phyloP scores from a whole-genome alignment of 306 rosid genomes.

The Prunus kanzakura region DNA sequence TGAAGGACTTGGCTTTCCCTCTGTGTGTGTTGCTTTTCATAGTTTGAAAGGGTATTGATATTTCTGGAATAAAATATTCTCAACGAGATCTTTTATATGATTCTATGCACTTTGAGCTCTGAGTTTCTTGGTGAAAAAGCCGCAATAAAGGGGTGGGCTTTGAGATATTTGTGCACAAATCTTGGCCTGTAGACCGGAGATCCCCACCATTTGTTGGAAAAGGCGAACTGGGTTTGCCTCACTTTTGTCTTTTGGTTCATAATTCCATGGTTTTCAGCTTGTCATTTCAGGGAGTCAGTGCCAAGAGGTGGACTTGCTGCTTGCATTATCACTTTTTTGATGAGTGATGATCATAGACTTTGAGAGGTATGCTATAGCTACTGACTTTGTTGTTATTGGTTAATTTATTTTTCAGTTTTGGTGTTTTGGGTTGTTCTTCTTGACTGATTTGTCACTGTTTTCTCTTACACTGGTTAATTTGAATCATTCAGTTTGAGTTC shows the following conservation, averaged over 20 bases:
- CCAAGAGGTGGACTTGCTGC: conserved; percentile 49
- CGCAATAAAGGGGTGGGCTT: conserved; percentile 4
- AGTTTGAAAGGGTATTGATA: not conserved
- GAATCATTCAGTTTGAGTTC: conserved; percentile 22
- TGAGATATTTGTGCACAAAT: conserved; percentile 32
- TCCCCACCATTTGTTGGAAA: conserved; percentile 45
- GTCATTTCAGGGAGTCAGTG: conserved; percentile 36
- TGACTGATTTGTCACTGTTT: not conserved
- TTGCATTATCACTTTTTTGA: conserved; percentile 42
- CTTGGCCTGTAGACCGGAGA: conserved; percentile 44
- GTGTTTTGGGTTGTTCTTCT: not conserved
- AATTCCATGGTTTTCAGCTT: conserved; percentile 37
- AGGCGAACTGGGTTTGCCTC: conserved; percentile 38
- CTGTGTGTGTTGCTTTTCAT: conserved; percentile 7
- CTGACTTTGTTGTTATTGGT: not conserved
- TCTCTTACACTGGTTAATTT: not conserved
- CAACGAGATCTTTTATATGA: conserved; percentile 25
- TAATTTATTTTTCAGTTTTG: not conserved
- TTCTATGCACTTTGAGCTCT: conserved; percentile 27
- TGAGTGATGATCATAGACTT: conserved; percentile 33
- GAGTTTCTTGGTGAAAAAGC: conserved; percentile 15
- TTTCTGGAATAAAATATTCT: conserved; percentile 9
- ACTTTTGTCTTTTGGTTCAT: conserved; percentile 33
- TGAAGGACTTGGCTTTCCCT: not conserved
- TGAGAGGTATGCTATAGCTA: conserved; percentile 41